Conservation (phyloP, 1,139 yeast species). For the Zygotorulaspora mrakii region DNA sequence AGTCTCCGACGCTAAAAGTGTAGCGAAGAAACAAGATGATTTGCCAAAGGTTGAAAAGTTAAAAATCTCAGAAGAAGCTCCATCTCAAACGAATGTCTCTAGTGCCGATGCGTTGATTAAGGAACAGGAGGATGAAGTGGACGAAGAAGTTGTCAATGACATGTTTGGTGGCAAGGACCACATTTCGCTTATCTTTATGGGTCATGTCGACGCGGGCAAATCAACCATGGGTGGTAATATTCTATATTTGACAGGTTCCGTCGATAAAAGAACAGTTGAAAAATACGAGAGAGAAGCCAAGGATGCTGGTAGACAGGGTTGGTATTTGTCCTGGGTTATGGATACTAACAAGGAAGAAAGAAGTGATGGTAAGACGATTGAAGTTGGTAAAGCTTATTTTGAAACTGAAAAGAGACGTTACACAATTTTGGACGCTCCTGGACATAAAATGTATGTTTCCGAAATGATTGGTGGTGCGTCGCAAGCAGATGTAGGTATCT, state of each 20-base stretch:
- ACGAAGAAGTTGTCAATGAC: slow-evolving; percentile 82
- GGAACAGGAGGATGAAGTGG: slow-evolving; percentile 83
- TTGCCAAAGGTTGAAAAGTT: slow-evolving; percentile 26
- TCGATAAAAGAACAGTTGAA: slow-evolving; percentile 98
- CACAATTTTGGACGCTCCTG: slow-evolving; percentile 98
- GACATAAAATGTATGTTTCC: slow-evolving; percentile 97
- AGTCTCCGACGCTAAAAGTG: slow-evolving; percentile 20
- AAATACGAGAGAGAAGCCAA: slow-evolving; percentile 97
- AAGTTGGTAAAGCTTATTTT: slow-evolving; percentile 95
- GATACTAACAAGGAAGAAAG: slow-evolving; percentile 99
- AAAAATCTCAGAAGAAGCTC: slow-evolving; percentile 21
- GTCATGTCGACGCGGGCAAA: slow-evolving; percentile 99
- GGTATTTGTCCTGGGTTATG: slow-evolving; percentile 99
- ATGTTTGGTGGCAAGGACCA: slow-evolving; percentile 97
- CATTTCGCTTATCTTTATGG: slow-evolving; percentile 95
- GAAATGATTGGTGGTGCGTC: slow-evolving; percentile 99
- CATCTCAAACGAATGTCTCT: slow-evolving; percentile 14
- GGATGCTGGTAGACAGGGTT: slow-evolving; percentile 99
- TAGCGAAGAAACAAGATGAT: slow-evolving; percentile 17
- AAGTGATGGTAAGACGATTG: slow-evolving; percentile 97
- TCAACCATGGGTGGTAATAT: slow-evolving; percentile 99
- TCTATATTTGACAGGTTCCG: slow-evolving; percentile 89
- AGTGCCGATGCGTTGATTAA: slow-evolving; percentile 47
- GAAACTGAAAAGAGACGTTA: slow-evolving; percentile 98
- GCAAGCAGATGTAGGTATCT: slow-evolving; percentile 91